Base-by-base conservation (phyloP, 192 early-diverging fungal genomes). In the Coemansia sp. region DNA sequence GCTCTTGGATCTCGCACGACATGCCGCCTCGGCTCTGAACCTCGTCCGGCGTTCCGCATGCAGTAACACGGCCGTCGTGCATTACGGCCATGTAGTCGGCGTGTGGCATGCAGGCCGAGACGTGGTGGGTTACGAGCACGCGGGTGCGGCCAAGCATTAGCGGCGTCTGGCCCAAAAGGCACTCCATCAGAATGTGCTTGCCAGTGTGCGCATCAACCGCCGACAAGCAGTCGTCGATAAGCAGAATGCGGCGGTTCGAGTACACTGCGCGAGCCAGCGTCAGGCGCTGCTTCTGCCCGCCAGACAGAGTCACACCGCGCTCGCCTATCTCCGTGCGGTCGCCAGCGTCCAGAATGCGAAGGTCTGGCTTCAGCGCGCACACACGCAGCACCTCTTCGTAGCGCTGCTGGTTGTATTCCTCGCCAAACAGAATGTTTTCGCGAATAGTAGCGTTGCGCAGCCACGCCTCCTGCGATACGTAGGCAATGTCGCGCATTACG, bases 151-250 rank as follows among this genome's bases (percentile, higher is more conserved):
- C 82, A 1, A 63, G 60, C 85, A 99, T 84, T 35, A 90, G 64
- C 3, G 86, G 87, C 13, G 74, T 56, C 57, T 59, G 55, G 40
- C 85, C 87, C 56, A 87, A 83, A 65, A 97, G 63, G 55, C 92
- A 94, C 34, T 91, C 70, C 18, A 92, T 85, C 64, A 88, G 90
- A 24, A 99, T 68, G 66, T 93, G 91, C 60, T 89, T 88, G 26
- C 92, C 95, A 2, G 96, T 98, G 59, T 95, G 96, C 6, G 94
- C 89, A 69, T 99, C 97, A 5, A 98, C 96, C 23, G 97, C 97
- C n/a, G 91, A 93, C 48, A 97, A 80, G 63, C 90, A 92, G 74
- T 95, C 95, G 70, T 97, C 95, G 62, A 95, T 72, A 18, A 95
- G 48, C n/a, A 95, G 63, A 33, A 88, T 80, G n/a, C 76, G 78